phyloP scores from a whole-genome alignment of 1,284 basidiomycete genomes.

The Cryptococcus maquisensis region DNA sequence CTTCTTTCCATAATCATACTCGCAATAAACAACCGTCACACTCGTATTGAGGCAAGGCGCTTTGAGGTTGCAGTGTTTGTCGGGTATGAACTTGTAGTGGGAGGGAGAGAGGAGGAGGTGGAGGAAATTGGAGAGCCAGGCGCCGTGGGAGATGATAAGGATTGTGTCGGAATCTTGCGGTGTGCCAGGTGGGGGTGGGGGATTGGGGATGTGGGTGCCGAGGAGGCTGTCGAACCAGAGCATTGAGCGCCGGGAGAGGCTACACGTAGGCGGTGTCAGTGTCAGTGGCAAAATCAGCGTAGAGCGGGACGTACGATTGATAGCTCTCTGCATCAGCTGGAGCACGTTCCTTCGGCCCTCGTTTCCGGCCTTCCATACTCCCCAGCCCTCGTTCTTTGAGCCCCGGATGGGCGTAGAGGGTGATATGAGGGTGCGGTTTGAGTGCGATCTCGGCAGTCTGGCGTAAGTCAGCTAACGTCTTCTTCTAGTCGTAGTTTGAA shows the following conservation, averaged over 20 bases:
- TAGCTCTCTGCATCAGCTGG: constrained; percentile 30
- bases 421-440: constrained; percentile 17
- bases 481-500: neutral
- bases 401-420: constrained; percentile 16
- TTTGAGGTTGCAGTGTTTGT: constrained; percentile 15
- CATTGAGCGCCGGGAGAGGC: constrained; percentile 8
- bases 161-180: no score
- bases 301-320: constrained; percentile 17
- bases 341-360: constrained; percentile 19
- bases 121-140: constrained; percentile 31
- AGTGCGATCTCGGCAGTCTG: constrained; percentile 39
- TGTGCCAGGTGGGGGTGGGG: constrained; percentile 1
- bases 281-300: no score
- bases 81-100: constrained; percentile 6
- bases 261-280: constrained; percentile 1
- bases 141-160: constrained; percentile 42
- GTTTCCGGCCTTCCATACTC: constrained; percentile 28
- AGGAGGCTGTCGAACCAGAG: constrained; percentile 17
- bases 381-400: constrained; percentile 37
- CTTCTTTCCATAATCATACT: constrained; percentile 1
- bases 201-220: constrained; percentile 6
- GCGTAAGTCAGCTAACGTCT: neutral
- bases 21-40: constrained; percentile 24
- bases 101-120: constrained; percentile 19
- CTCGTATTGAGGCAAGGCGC: constrained; percentile 31